Percentiles rank a stretch among this genome's conserved stretches.
These are phyloP conservation scores for Pinus taeda DNA, from an alignment of 75 land plant species.

Conservation along the genomic window DNA sequence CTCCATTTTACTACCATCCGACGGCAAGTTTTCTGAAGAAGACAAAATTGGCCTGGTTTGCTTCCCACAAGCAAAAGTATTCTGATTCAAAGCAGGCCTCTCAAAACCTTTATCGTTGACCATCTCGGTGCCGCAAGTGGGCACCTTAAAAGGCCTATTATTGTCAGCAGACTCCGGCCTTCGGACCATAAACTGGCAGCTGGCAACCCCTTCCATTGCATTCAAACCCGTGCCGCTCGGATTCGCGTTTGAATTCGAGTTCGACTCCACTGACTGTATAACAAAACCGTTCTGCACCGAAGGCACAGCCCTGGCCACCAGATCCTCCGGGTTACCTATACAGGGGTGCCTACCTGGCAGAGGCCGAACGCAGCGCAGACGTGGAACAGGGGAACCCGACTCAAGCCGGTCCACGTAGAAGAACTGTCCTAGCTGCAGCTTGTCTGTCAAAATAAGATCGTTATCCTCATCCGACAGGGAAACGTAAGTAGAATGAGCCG, in stretches of 20 bases:
- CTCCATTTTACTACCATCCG: slow-evolving; percentile 14
- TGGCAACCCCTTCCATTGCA: slow-evolving; percentile 10
- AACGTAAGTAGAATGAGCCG: slow-evolving; percentile 85
- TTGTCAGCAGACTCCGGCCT: neutral
- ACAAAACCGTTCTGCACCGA: slow-evolving; percentile 31
- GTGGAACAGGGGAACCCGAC: slow-evolving; percentile 51
- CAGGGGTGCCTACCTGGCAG: slow-evolving; percentile 72
- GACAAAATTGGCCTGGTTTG: neutral
- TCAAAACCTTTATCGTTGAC: neutral
- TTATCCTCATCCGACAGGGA: slow-evolving; percentile 72
- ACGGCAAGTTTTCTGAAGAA: neutral
- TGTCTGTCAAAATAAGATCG: slow-evolving; percentile 73
- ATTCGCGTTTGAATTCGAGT: neutral
- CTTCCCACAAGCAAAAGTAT: no score
- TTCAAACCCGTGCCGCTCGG: slow-evolving; percentile 12
- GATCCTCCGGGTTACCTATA: slow-evolving; percentile 63
- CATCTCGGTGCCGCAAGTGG: neutral
- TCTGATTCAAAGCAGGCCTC: neutral
- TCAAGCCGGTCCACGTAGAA: slow-evolving; percentile 71
- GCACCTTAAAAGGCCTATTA: neutral
- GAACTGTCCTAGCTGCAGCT: slow-evolving; percentile 90
- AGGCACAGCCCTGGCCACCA: slow-evolving; percentile 37
- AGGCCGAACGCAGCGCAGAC: slow-evolving; percentile 62
- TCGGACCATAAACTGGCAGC: neutral
- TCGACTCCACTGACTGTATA: slow-evolving; percentile 26